These are phyloP conservation scores for Axilococcus clingmanii DNA, from an alignment of 139 green algal genomes.

Conservation along the genomic window DNA sequence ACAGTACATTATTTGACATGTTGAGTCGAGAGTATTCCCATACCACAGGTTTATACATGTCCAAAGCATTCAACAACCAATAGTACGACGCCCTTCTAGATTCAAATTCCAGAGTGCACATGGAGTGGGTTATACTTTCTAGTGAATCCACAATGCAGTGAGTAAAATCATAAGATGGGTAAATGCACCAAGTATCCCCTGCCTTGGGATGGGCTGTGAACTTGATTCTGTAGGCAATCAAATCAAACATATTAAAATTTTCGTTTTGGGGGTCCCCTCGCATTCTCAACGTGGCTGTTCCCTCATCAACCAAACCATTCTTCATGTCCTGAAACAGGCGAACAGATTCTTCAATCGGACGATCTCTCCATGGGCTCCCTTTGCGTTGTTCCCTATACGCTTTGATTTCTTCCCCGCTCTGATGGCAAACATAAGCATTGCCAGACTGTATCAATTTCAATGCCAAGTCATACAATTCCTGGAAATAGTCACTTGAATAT, in stretches of 20 bases:
- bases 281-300: conserved; percentile 77
- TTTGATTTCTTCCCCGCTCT: conserved; percentile 90
- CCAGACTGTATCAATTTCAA: conserved; percentile 87
- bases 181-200: conserved; percentile 88
- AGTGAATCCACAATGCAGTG: conserved; percentile 95
- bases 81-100: conserved; percentile 94
- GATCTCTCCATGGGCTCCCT: conserved; percentile 81
- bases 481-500: conserved; percentile 93
- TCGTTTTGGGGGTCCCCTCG: conserved; percentile 82
- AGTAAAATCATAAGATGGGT: conserved; percentile 99
- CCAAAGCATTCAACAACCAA: conserved; percentile 75
- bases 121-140: conserved; percentile 98
- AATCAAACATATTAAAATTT: conserved; percentile 97
- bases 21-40: conserved; percentile 97
- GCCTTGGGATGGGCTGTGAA: conserved; percentile 80
- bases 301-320: conserved; percentile 82
- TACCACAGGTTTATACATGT: conserved; percentile 92
- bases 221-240: conserved; percentile 97
- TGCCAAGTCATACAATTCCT: conserved; percentile 83
- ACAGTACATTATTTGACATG: conserved; percentile 95
- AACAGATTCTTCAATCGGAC: conserved; percentile 80
- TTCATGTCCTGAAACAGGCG: conserved; percentile 95
- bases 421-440: conserved; percentile 93
- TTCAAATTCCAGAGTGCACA: conserved; percentile 99
- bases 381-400: conserved; percentile 54